phyloP scores from a whole-genome alignment of 2,329 filamentous ascomycete species.

The Sphaerulina vaccinii region DNA sequence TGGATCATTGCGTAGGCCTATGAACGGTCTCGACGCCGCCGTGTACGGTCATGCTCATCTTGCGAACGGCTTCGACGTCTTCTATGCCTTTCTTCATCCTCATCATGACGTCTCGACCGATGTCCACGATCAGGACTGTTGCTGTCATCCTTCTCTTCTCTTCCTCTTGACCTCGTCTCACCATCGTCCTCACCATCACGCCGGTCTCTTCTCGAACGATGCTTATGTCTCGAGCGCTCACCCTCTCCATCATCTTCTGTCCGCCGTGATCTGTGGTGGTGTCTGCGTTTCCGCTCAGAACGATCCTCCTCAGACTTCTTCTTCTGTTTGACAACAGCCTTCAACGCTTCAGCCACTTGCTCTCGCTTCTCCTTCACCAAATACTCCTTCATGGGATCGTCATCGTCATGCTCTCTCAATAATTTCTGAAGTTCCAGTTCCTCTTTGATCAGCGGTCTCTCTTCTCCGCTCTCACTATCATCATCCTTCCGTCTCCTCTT shows the following conservation, averaged over 20 bases:
- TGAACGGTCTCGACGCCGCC: background rate
- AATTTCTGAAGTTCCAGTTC: conserved; percentile 76
- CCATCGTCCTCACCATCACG: background rate
- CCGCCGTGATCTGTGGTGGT: conserved; percentile 38
- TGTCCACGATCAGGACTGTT: background rate
- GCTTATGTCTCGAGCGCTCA: background rate
- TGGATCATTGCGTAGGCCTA: background rate
- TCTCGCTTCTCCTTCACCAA: conserved; percentile 88
- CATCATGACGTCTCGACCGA: background rate
- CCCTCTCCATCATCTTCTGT: background rate
- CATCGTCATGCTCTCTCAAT: conserved; percentile 74
- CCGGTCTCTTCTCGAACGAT: background rate
- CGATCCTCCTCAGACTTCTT: conserved; percentile 16
- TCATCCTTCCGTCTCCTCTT: conserved; percentile 34
- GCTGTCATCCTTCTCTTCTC: background rate
- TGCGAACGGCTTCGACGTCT: background rate
- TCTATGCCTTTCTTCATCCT: background rate
- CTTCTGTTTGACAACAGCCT: conserved; percentile 52
- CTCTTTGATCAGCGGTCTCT: conserved; percentile 70
- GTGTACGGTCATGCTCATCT: background rate
- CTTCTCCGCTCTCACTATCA: conserved; percentile 42
- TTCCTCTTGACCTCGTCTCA: background rate
- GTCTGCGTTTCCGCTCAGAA: conserved; percentile 45
- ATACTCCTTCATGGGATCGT: conserved; percentile 96
- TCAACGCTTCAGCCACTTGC: conserved; percentile 72